These are phyloP conservation scores for Puccinia hordei DNA, from an alignment of 1,284 basidiomycete genomes.

Conservation along the genomic window DNA sequence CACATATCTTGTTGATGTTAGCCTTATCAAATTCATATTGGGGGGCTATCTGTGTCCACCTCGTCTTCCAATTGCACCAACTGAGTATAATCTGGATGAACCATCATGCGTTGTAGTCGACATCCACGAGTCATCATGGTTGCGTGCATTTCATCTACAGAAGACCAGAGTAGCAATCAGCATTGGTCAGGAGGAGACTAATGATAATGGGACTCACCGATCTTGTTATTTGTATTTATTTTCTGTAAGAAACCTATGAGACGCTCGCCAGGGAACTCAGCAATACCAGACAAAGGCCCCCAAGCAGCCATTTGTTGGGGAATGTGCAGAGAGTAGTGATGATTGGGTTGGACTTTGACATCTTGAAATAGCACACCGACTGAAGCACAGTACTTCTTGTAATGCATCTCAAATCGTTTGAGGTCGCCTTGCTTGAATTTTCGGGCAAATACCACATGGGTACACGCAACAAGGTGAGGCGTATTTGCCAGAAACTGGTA, in stretches of 20 bases:
- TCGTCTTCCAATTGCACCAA: background rate
- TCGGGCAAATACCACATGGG: conserved; percentile 12
- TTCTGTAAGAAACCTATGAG: no score
- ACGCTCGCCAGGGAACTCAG: no score
- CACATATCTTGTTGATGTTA: background rate
- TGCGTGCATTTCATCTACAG: no score
- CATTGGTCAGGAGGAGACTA: background rate
- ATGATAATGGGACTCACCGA: conserved; percentile 17
- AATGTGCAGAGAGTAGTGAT: no score
- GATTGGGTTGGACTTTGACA: conserved; percentile 38
- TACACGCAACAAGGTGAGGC: no score
- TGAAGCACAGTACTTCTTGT: conserved; percentile 22
- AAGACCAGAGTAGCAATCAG: background rate
- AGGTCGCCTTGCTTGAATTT: background rate
- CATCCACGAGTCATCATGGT: conserved; percentile 31
- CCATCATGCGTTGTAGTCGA: background rate
- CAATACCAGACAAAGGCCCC: no score
- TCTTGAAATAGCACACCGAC: background rate
- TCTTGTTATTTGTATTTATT: no score
- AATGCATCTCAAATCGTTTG: conserved; percentile 22
- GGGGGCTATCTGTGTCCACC: background rate
- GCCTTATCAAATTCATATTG: background rate
- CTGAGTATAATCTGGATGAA: background rate
- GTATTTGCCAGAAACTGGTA: conserved; percentile 30
- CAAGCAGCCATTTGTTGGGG: no score